Base-by-base conservation (phyloP, 441 rosid species). In the Euphorbia corollata region DNA sequence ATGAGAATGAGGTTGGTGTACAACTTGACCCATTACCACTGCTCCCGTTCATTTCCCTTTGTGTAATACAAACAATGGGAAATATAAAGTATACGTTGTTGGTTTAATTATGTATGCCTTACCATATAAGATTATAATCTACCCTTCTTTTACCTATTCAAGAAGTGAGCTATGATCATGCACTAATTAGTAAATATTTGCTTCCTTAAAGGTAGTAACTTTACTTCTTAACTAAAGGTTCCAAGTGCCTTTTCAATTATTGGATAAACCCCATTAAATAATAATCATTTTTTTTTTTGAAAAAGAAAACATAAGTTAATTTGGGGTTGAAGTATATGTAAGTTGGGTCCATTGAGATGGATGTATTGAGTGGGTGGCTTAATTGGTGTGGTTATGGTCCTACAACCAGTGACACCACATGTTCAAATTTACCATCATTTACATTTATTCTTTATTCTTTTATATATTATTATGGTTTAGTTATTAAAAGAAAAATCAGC, bases 321-420 rank as follows among this genome's bases (percentile, higher is more conserved):
- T 55, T 15, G 54, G 62, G 55, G 41, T 22, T 54, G 5, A 30
- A 45, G 30, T 15, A 18, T 61, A 34, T 20, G 0, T 23, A 9
- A 34, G 27, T 7, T 30, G 77, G 73, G 69, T 57, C 77, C 75
- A 27, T 27, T 13, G 11, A 36, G 51, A 18, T 27, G 16, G 38
- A 68, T 19, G 63, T 1, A 27, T 27, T 27, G 32, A 27, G 32
- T 1, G 73, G 75, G 45, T 71, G 74, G 75, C 73, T 73, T 70
- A 50, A 50, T 50, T 50, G 6, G 75, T 65, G 71, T 68, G 56
- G 70, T 18, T 54, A 15, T 61, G 82, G 83, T 45, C 86, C 86
- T 76, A 76, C 83, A 56, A 68, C 65, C 78, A 73, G 71, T 67
- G 83, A 82, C 59, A 65, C 74, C 82, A 82, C 82, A 68, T 78